Conservation (phyloP, 768 basidiomycete species). For the Scleroderma citrinum region DNA sequence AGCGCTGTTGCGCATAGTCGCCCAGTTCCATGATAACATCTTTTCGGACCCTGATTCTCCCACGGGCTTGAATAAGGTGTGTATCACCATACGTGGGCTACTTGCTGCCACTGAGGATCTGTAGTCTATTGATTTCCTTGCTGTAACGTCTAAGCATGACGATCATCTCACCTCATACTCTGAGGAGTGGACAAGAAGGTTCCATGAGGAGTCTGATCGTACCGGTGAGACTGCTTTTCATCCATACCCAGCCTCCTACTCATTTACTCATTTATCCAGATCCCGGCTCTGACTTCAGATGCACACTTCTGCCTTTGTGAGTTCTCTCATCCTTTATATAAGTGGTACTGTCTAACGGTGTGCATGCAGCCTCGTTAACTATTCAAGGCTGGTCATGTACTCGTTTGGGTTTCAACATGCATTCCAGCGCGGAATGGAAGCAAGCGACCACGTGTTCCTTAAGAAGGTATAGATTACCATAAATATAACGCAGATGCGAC, state of each 20-base stretch:
- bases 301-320: slow-evolving; percentile 68
- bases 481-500: background rate
- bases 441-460: slow-evolving; percentile 60
- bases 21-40: slow-evolving; percentile 70
- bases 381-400: slow-evolving; percentile 79
- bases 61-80: slow-evolving; percentile 64
- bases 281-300: slow-evolving; percentile 53
- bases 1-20: slow-evolving; percentile 60
- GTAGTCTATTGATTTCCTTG: slow-evolving; percentile 62
- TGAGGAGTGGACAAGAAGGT: slow-evolving; percentile 62
- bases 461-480: slow-evolving; percentile 41
- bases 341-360: slow-evolving; percentile 6
- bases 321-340: slow-evolving; percentile 19
- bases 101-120: background rate
- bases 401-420: slow-evolving; percentile 86
- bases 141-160: slow-evolving; percentile 58
- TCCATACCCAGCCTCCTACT: background rate
- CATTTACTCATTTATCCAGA: slow-evolving; percentile 35
- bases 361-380: slow-evolving; percentile 55
- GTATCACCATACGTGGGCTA: background rate
- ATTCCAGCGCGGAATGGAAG: slow-evolving; percentile 61
- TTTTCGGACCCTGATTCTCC: slow-evolving; percentile 66
- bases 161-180: slow-evolving; percentile 48
- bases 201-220: slow-evolving; percentile 53
- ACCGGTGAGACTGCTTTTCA: slow-evolving; percentile 35